A percentile compares a stretch with the other conserved stretches of the same genome.
Conservation (phyloP, 129 eudicot genomes). For the Logfia minima region DNA sequence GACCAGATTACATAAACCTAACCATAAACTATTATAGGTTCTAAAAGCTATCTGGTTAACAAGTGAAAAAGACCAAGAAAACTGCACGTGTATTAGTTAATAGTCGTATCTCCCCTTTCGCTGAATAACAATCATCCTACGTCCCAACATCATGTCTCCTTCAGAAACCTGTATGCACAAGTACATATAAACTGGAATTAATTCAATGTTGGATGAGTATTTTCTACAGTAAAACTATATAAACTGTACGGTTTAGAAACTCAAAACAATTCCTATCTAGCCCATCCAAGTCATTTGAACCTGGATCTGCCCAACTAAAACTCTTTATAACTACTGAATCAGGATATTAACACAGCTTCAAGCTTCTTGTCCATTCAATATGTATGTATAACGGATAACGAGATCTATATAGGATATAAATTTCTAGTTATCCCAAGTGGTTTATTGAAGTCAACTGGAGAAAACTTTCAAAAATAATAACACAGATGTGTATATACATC, state of each 20-base stretch:
- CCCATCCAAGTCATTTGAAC: background rate
- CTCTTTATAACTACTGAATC: background rate
- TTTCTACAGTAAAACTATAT: background rate
- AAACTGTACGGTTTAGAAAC: background rate
- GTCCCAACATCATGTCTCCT: constrained; percentile 30
- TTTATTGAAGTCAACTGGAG: background rate
- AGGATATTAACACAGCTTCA: background rate
- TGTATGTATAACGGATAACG: background rate
- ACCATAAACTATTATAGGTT: background rate
- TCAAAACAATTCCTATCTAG: background rate
- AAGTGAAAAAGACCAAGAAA: background rate
- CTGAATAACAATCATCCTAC: constrained; percentile 18
- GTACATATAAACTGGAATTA: background rate
- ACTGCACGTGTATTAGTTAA: constrained; percentile 6
- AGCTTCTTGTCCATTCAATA: background rate
- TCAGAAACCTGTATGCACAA: constrained; percentile 27
- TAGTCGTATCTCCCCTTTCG: background rate
- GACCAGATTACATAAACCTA: background rate
- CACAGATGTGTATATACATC: background rate
- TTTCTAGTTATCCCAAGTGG: background rate
- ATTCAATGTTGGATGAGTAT: background rate
- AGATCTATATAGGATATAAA: background rate
- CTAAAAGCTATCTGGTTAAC: constrained; percentile 9
- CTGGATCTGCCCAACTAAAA: background rate
- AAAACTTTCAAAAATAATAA: background rate